Base-by-base conservation (phyloP, 2,329 filamentous ascomycete species). In the Hypoxylon sp. region DNA sequence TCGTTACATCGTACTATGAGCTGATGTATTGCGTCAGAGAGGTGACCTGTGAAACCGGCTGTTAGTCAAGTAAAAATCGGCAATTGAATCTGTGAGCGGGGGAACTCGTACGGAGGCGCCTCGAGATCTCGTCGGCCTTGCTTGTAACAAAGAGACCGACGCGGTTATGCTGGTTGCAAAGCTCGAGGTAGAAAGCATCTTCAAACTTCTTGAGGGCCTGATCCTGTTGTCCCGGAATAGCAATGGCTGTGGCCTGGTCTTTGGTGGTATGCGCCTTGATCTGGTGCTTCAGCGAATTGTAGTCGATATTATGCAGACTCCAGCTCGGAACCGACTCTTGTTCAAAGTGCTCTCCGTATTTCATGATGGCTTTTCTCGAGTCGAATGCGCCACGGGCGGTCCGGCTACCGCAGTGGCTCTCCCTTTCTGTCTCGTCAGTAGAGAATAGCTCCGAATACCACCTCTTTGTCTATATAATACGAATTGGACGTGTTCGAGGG, bases 281-380 rank as follows among this genome's bases (percentile, higher is more conserved):
- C 75, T 93, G 86, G 78, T 92, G 87, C 80, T 97, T 97, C 70
- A 97, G 86, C 52, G 92, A 91, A 78, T 95, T 93, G 84, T 97
- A 97, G 79, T 96, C 93, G 80, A 97, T 89, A 80, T 97, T 96
- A 78, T 94, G 91, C 71, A 93, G 85, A 75, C 87, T 91, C 92
- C 92, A 96, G 87, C 91, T 89, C 70, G 92, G 92, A 75, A 94
- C 92, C 50, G 92, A 94, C 78, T 92, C 87, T 80, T 88, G 86
- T 77, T 90, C 88, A 68, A 96, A 85, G 67, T 89, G 90, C 71
- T 92, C 85, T 69, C 91, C 91, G 86, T 91, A 93, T 84, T 93
- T 93, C 91, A 93, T 93, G 30, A 49, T 63, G 49, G 41, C 23
- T 51, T 25, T 43, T 60, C 69, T 49, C 51, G 28, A 68, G 59